These are phyloP conservation scores for Barnettozyma sp. DNA, from an alignment of 805 yeast genomes.

Conservation along the genomic window DNA sequence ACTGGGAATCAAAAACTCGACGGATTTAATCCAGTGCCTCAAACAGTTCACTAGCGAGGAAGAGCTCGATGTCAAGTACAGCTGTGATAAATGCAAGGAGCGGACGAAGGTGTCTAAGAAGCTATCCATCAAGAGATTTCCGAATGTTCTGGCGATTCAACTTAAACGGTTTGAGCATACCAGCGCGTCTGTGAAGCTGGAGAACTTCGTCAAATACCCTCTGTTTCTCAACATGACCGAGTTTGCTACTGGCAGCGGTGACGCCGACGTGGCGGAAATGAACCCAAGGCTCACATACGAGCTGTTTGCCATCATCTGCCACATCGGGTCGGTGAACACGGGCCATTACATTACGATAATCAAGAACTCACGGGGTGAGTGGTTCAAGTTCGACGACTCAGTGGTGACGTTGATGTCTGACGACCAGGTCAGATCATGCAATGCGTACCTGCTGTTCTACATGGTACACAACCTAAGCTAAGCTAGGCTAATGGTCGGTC, in stretches of 20 bases:
- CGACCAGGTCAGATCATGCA: conserved; percentile 58
- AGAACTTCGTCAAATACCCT: conserved; percentile 68
- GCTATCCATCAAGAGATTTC: conserved; percentile 58
- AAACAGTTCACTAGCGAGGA: conserved; percentile 74
- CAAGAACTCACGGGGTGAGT: conserved; percentile 63
- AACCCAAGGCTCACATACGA: conserved; percentile 55
- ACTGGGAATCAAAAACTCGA: conserved; percentile 52
- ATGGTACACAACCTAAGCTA: conserved; percentile 30
- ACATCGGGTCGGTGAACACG: conserved; percentile 88
- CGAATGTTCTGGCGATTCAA: conserved; percentile 78
- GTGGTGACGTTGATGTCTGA: conserved; percentile 60
- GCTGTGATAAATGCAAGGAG: conserved; percentile 59
- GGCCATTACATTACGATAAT: conserved; percentile 88
- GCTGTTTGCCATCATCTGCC: conserved; percentile 80
- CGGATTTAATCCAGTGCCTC: conserved; percentile 54
- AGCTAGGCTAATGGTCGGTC: neutral
- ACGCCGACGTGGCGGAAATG: conserved; percentile 8
- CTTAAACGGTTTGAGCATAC: conserved; percentile 56
- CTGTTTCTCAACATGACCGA: conserved; percentile 62
- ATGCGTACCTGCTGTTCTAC: conserved; percentile 77
- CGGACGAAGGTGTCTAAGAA: conserved; percentile 65
- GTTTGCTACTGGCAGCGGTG: conserved; percentile 32
- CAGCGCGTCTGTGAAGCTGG: conserved; percentile 50
- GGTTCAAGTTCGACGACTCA: conserved; percentile 93
- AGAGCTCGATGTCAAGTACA: conserved; percentile 64